Base-by-base conservation (phyloP, 192 early-diverging fungal genomes). In the Cladochytrium replicatum region DNA sequence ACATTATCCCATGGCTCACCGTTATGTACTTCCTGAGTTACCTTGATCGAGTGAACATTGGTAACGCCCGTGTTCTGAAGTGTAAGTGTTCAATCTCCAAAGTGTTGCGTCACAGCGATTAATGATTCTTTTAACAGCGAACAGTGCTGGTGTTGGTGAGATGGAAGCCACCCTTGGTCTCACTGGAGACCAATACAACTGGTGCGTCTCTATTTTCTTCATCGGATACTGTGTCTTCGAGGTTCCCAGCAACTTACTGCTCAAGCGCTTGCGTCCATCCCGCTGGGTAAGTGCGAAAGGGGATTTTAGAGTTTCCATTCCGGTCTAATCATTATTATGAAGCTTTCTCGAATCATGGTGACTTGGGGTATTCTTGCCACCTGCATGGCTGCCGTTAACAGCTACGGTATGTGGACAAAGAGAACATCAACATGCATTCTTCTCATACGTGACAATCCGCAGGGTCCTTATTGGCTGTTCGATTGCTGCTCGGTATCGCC, bases 191-290 rank as follows among this genome's bases (percentile, higher is more conserved):
- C 55, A 74, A 22, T 84, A 75, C 59, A 82, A 81, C 38, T 66
- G 72, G 66, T 57, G 74, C 28, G 34, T 87, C 7, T 77, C 81
- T 23, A 69, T 78, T 31, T 85, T 84, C 62, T 87, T 84, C 50
- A 55, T 85, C 45, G 80, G 77, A 7, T 82, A 87, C 63, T 77
- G 81, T 32, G 41, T 86, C 27, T 87, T 82, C 46, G 85, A 90
- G 59, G 66, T 90, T 4, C 88, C 86, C 4, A 81, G 81, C 38
- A 91, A 87, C 69, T 66, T 84, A 42, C 59, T 86, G 11, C 55
- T 88, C 43, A 83, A 82, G 15, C 69, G 65, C 2, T 55, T 80
- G 29, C 67, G 68, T n/a, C 71, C 86, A 9, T 25, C 72, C 1
- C 41, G 65, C 1, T 85, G 85, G 72, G n/a, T n/a, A n/a, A n/a